A percentile compares a stretch with the other conserved stretches of the same genome.
Evolutionary conservation across 2,329 filamentous ascomycete genomes (phyloP).

Genomic region (Nothophaeocryptopus gaeumannii): DNA sequence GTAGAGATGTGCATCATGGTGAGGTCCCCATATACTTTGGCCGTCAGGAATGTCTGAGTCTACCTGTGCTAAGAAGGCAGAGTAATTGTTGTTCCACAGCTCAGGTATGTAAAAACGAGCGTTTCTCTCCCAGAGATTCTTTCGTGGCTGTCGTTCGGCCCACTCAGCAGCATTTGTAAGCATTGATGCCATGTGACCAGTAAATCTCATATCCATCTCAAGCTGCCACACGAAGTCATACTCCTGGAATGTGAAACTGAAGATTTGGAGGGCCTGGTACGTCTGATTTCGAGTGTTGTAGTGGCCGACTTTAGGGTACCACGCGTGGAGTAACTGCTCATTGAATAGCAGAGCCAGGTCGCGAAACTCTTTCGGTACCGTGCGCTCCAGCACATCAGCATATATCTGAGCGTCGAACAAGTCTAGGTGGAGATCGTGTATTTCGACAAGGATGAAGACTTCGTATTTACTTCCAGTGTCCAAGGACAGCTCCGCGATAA

Average conservation of each 20-base stretch:
- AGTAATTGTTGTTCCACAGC: slow-evolving; percentile 41
- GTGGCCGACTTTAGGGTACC: slow-evolving; percentile 61
- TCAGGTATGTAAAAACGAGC: slow-evolving; percentile 68
- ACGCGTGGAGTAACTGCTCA: slow-evolving; percentile 78
- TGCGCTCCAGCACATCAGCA: slow-evolving; percentile 39
- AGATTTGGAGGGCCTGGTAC: slow-evolving; percentile 62
- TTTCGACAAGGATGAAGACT: too few species aligned
- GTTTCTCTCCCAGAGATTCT: slow-evolving; percentile 68
- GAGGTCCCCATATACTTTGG: slow-evolving; percentile 62
- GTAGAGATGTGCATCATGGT: slow-evolving; percentile 51
- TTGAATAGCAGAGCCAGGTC: slow-evolving; percentile 90
- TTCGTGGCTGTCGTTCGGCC: slow-evolving; percentile 63
- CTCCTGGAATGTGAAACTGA: slow-evolving; percentile 44
- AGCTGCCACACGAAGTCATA: slow-evolving; percentile 67
- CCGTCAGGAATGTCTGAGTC: too few species aligned
- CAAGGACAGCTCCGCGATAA: slow-evolving; percentile 77
- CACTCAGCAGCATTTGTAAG: slow-evolving; percentile 51
- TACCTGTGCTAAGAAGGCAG: slow-evolving; percentile 47
- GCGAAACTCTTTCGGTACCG: slow-evolving; percentile 75
- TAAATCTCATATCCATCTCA: slow-evolving; percentile 79
- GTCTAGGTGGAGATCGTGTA: too few species aligned
- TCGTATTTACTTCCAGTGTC: slow-evolving; percentile 80
- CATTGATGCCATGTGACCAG: slow-evolving; percentile 59
- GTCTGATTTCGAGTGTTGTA: slow-evolving; percentile 79
- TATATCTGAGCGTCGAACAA: slow-evolving; percentile 68